These are phyloP conservation scores for Eucalyptus pauciflora DNA, from an alignment of 345 rosid species.

Conservation along the genomic window DNA sequence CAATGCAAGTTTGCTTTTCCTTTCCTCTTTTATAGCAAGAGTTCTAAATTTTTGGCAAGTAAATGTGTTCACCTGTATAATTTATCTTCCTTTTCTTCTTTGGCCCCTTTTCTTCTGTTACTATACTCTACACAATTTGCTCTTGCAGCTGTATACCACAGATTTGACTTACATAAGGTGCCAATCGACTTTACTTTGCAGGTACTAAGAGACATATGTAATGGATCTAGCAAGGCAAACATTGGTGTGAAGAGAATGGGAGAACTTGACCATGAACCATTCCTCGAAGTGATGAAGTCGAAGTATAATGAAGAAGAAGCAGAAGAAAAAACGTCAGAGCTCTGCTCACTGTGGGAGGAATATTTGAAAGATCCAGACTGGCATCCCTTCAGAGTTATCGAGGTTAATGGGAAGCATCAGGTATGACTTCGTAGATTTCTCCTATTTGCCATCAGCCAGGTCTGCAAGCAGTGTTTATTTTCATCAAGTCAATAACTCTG, in stretches of 20 bases:
- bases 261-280: slow-evolving; percentile 74
- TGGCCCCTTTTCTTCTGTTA: not conserved
- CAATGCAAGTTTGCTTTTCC: slow-evolving; percentile 31
- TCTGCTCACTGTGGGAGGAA: slow-evolving; percentile 91
- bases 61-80: not conserved
- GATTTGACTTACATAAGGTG: not conserved
- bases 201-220: slow-evolving; percentile 49
- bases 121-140: not conserved
- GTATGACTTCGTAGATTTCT: slow-evolving; percentile 13
- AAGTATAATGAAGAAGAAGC: slow-evolving; percentile 58
- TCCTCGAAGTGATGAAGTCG: slow-evolving; percentile 68
- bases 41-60: not conserved
- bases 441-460: not conserved
- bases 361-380: slow-evolving; percentile 88
- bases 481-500: not conserved
- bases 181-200: slow-evolving; percentile 9
- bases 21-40: not conserved
- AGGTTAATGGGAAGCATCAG: slow-evolving; percentile 46
- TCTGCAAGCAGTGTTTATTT: not conserved
- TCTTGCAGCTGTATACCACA: not conserved
- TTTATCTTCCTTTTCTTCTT: not conserved
- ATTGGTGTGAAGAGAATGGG: slow-evolving; percentile 95
- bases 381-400: slow-evolving; percentile 74
- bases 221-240: slow-evolving; percentile 5
- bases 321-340: slow-evolving; percentile 60